These are phyloP conservation scores for Alloascoidea africana DNA, from an alignment of 805 yeast genomes.

Conservation along the genomic window DNA sequence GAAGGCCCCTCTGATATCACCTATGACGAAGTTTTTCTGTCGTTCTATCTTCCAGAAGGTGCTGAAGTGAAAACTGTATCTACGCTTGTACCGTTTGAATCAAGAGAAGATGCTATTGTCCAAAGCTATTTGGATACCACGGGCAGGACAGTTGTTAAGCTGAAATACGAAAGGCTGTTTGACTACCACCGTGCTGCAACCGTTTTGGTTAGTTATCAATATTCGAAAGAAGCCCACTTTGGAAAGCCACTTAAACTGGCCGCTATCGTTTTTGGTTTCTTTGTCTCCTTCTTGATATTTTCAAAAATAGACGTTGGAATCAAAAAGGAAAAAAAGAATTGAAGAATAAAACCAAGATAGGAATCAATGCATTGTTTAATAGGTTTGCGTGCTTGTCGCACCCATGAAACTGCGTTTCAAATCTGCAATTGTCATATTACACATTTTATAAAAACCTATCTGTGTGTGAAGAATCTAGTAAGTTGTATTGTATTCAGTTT, in stretches of 20 bases:
- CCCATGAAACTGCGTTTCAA: too few species aligned
- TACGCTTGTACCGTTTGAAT: background rate
- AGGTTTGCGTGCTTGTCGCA: too few species aligned
- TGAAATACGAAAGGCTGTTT: background rate
- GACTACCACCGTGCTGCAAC: constrained; percentile 1
- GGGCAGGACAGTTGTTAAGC: constrained; percentile 1
- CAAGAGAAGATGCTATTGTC: background rate
- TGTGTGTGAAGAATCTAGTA: too few species aligned
- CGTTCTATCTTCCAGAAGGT: constrained; percentile 77
- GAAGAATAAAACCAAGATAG: too few species aligned
- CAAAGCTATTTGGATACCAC: background rate
- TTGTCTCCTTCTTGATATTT: background rate
- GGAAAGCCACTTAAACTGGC: background rate
- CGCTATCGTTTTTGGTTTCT: background rate
- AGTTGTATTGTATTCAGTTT: too few species aligned
- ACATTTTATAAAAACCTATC: too few species aligned
- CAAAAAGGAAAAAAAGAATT: background rate
- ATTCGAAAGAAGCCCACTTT: background rate
- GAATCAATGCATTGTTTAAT: too few species aligned
- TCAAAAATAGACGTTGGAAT: background rate
- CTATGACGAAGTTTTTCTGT: constrained; percentile 45
- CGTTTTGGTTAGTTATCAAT: background rate
- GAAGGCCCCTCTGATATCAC: constrained; percentile 58
- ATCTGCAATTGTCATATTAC: too few species aligned
- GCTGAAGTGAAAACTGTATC: constrained; percentile 27